Evolutionary conservation across 2,329 filamentous ascomycete species (phyloP).

Genomic region (Diaporthe batatas): DNA sequence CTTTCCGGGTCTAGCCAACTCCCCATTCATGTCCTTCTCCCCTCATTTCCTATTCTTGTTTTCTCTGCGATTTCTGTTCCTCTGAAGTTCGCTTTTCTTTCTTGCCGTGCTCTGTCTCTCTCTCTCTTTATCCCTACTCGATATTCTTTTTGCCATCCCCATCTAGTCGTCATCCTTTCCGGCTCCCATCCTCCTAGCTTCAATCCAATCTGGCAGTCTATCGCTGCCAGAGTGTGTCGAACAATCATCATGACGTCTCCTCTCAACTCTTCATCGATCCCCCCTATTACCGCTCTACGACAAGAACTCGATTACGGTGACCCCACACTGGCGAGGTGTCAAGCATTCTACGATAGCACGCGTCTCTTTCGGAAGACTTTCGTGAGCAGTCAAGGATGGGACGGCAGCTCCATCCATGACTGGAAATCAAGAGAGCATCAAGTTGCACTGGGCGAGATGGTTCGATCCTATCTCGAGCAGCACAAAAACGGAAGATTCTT

Average conservation of each 20-base stretch:
- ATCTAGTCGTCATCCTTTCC: background rate
- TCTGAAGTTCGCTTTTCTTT: background rate
- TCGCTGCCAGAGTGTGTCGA: background rate
- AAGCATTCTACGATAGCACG: slow-evolving; percentile 8
- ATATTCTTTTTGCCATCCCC: no score
- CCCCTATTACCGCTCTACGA: background rate
- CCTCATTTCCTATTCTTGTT: background rate
- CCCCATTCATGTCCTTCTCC: background rate
- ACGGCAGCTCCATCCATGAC: slow-evolving; percentile 6
- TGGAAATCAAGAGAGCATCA: slow-evolving; percentile 13
- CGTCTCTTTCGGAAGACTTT: slow-evolving; percentile 1
- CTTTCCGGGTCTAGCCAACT: no score
- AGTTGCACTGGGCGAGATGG: background rate
- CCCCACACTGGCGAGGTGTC: background rate
- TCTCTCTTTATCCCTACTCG: background rate
- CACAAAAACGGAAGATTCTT: background rate
- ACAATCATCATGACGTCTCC: background rate
- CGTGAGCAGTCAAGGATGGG: background rate
- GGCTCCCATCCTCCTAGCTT: no score
- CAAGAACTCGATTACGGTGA: background rate
- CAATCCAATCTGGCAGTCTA: background rate
- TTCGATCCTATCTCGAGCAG: slow-evolving; percentile 1
- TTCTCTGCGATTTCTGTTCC: no score
- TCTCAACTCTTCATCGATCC: background rate
- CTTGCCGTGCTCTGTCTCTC: no score